Percentiles rank a stretch among this genome's conserved stretches.
phyloP scores from a whole-genome alignment of 2,329 filamentous ascomycete species.

The Neospermospora avenae region DNA sequence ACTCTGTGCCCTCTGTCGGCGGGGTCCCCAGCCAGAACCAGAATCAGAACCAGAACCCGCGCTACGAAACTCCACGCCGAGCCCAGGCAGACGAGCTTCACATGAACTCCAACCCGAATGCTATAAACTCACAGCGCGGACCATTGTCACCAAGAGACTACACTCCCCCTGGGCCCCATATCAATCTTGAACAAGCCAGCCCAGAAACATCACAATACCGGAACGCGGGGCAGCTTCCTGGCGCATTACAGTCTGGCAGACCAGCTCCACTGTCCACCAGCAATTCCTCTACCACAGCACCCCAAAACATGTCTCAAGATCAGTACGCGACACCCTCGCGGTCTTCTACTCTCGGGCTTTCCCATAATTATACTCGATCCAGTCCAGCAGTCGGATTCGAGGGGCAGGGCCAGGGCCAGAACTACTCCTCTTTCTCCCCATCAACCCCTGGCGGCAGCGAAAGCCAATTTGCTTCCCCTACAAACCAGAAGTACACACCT shows the following conservation, averaged over 20 bases:
- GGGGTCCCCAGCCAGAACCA: constrained; percentile 35
- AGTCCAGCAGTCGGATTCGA: constrained; percentile 68
- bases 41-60: constrained; percentile 39
- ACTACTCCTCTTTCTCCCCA: constrained; percentile 55
- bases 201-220: constrained; percentile 46
- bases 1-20: constrained; percentile 23
- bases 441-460: constrained; percentile 57
- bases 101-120: constrained; percentile 42
- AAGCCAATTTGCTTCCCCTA: constrained; percentile 59
- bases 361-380: constrained; percentile 79
- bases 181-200: constrained; percentile 58
- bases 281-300: constrained; percentile 54
- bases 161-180: constrained; percentile 46
- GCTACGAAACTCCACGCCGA: constrained; percentile 44
- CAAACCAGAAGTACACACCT: constrained; percentile 52
- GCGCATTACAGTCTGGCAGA: constrained; percentile 58
- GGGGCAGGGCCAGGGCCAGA: constrained; percentile 31
- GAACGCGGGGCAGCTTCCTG: constrained; percentile 48
- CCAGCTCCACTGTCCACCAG: constrained; percentile 51
- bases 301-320: constrained; percentile 47
- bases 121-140: constrained; percentile 30
- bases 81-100: constrained; percentile 53
- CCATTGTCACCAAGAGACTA: constrained; percentile 43
- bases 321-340: constrained; percentile 64
- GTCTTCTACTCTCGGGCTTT: constrained; percentile 59